Base-by-base conservation (phyloP, 352 stramenopile species). In the Pythium aquatile region DNA sequence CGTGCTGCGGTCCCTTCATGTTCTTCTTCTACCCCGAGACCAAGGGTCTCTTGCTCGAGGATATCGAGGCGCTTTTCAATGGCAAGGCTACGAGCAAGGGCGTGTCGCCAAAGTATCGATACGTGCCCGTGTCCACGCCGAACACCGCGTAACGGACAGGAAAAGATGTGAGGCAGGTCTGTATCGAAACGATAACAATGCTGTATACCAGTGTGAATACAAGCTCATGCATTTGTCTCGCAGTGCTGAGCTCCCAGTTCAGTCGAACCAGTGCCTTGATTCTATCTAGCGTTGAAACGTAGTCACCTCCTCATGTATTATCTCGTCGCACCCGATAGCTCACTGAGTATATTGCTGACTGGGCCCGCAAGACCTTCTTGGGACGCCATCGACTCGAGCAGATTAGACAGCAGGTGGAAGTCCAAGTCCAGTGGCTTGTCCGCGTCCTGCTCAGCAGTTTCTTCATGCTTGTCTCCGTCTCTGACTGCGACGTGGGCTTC, bases 331-430 rank as follows among this genome's bases (percentile, higher is more conserved):
- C 42, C 28, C 20, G 49, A 17, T 58, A 91, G 68, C 33, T 92
- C 83, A 40, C 74, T 79, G 20, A 95, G 63, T 58, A 95, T 90
- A 57, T 81, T 93, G 63, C 69, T 90, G 11, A 90, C 84, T 17
- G 86, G 86, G 10, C 86, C 86, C 20, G 81, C 77, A 24, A 83
- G 60, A 6, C 84, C 85, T 26, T 91, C 79, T 62, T 96, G 87
- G 11, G 83, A 89, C 24, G 83, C 84, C 42, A 96, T 77, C 9
- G 84, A 94, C 56, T 92, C 85, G 17, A 96, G 69, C 53, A 96
- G 66, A 58, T 92, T 93, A 0, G 83, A 87, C 46, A 96, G 65
- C 70, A 96, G 57, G 67, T 96, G 89, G 57, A 86, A 93, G 69
- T 96, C 83, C 44, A 95, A 48, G 54, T 94, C 78, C 40, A 94